Base-by-base conservation (phyloP, 176 grass and related monocot species). In the Hordeum vulgare region DNA sequence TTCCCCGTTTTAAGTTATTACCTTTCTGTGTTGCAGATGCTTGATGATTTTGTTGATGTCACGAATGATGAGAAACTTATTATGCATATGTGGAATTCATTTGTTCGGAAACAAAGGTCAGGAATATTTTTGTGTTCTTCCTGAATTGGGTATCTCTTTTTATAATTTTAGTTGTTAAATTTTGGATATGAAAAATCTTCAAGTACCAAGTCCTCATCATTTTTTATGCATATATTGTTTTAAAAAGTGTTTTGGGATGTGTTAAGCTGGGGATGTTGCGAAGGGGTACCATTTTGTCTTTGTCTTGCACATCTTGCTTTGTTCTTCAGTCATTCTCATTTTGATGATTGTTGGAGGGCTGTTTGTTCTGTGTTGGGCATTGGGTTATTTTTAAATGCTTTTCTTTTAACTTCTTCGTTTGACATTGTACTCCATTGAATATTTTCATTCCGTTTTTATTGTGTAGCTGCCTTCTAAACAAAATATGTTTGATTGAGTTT, bases 41-140 rank as follows among this genome's bases (percentile, higher is more conserved):
- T 99, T 85, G 96, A 99, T 87, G 96, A 99, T 90, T 99, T 99
- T 84, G 93, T 99, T 74, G 96, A 99, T 53, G 93, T 99, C 36
- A 94, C 96, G 12, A 90, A 96, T 80, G 96, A 99, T 76, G 93
- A 99, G 85, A 99, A 99, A 73, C 87, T 89, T 77, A 94, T 99
- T 65, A 99, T 99, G 96, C 96, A 99, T 90, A 83, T 99, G 44
- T 99, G 96, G 96, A 99, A 99, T 87, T 99, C 96, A 49, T 99
- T 99, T 94, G 93, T 99, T 71, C 74, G 93, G 66, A 99, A 96
- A 90, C 96, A 99, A 85, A 90, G 96, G 96, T 99, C 61, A 80
- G 71, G 18, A 56, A 7, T 56, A 56, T 56, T 56, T 56, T 56
- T 56, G 53, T 7, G 20, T 56, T 56, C 53, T 56, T 56, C 53